Evolutionary conservation across 441 rosid genomes (phyloP), one percentile per base, ranked within the genome.

Genomic region (Aquilaria agallochum): DNA sequence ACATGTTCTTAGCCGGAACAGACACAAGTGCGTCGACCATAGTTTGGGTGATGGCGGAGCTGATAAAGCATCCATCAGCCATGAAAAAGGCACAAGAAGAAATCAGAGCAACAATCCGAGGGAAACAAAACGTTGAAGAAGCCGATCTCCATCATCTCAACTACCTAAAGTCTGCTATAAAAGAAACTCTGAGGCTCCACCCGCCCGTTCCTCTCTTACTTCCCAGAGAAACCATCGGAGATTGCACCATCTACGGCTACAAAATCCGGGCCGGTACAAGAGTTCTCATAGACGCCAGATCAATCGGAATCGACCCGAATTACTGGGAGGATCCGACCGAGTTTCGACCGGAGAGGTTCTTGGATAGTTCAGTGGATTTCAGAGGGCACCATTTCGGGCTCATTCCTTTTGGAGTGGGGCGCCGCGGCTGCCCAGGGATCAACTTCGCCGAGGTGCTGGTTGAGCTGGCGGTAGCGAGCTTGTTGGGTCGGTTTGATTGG

Each of bases 401-500:
- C 11, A 53, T 72, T 27, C 75, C 78, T 9, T 76, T 76, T 14
- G 78, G 81, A n/a, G 58, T 55, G 0, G 78, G 81, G 2, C 58
- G 75, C 45, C 73, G 81, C 33, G 73, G 68, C 6, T 76, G 75
- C 42, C 80, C 77, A 0, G 80, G 72, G 42, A 48, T 40, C 1
- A 60, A 20, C 44, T 76, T 76, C 10, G 70, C 56, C 8, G 31
- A 66, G 3, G 42, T 55, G 20, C 27, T 76, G 14, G 31, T 73
- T 56, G 68, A 70, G 59, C 63, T 69, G 0, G 45, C 70, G 2
- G 72, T 79, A 0, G 87, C 82, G 1, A 81, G 79, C 2, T 50
- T 80, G 11, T 47, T 80, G 13, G 52, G 71, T 50, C 58, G 73
- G 4, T 84, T 84, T 55, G 78, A 84, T 11, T 84, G 87, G 83